These are phyloP conservation scores for Vaccinium myrtillus DNA, from an alignment of 148 eudicot genomes.

Conservation along the genomic window DNA sequence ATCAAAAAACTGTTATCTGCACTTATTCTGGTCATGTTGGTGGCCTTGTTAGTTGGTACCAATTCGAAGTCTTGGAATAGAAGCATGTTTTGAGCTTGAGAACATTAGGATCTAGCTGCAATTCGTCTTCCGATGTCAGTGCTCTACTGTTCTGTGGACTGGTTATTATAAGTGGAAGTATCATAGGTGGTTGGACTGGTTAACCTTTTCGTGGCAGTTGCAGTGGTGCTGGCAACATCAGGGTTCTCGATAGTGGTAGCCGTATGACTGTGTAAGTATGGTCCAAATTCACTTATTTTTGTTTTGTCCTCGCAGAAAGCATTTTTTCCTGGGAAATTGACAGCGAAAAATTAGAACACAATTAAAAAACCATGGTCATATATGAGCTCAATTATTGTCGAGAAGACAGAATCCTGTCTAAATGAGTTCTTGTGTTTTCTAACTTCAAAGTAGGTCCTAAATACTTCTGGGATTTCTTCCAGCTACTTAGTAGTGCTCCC, in stretches of 20 bases:
- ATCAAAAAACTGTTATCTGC: not conserved
- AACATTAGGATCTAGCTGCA: not conserved
- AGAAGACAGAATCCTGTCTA: not conserved
- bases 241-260: not conserved
- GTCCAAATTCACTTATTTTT: not conserved
- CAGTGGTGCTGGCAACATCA: not conserved
- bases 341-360: not conserved
- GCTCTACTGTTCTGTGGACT: not conserved
- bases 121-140: not conserved
- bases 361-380: not conserved
- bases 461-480: not conserved
- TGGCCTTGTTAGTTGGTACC: not conserved
- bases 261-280: not conserved
- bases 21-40: not conserved
- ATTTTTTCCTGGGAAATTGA: not conserved
- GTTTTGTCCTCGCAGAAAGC: not conserved
- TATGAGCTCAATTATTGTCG: not conserved
- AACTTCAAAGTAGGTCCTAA: not conserved
- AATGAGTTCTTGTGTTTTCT: not conserved
- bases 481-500: not conserved
- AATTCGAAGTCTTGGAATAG: not conserved
- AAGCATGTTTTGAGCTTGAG: not conserved
- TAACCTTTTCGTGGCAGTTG: not conserved
- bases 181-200: not conserved
- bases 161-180: not conserved